Evolutionary conservation across 257 asterid species (phyloP).

Genomic region (Ilex aquifolium): DNA sequence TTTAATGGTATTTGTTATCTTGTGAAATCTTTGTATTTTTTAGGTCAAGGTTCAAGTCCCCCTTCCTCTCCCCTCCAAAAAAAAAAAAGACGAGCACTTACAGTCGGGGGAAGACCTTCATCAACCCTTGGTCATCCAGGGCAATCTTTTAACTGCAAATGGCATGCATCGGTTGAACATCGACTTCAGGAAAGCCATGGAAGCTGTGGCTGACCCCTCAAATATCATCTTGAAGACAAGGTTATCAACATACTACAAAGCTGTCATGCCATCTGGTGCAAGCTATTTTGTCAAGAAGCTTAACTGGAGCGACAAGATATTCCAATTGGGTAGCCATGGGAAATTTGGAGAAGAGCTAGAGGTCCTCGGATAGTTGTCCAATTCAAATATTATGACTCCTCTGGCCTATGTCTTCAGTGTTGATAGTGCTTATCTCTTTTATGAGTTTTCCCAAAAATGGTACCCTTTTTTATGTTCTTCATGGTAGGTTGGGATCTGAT

Average conservation of each 20-base stretch:
- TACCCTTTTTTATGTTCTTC: constrained; percentile 58
- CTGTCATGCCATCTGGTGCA: constrained; percentile 64
- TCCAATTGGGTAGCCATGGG: constrained; percentile 63
- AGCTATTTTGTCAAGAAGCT: constrained; percentile 76
- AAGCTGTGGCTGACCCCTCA: constrained; percentile 36
- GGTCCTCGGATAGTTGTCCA: constrained; percentile 58
- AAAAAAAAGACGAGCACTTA: no score
- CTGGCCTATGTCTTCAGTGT: constrained; percentile 66
- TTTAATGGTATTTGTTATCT: no score
- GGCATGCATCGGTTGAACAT: constrained; percentile 67
- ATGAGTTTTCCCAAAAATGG: constrained; percentile 57
- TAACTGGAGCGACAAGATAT: constrained; percentile 76
- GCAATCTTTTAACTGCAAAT: constrained; percentile 52
- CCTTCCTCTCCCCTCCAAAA: no score
- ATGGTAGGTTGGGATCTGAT: constrained; percentile 22
- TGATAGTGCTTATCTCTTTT: constrained; percentile 66
- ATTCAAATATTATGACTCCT: constrained; percentile 80
- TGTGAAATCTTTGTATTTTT: no score
- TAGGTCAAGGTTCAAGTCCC: no score
- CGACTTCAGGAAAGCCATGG: constrained; percentile 60
- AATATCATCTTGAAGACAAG: constrained; percentile 55
- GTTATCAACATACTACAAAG: constrained; percentile 78
- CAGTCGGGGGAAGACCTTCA: constrained; percentile 32
- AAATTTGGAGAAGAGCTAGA: constrained; percentile 67
- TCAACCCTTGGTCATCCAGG: constrained; percentile 42